These are phyloP conservation scores for Solanum virginianum DNA, from an alignment of 257 asterid genomes.

Conservation along the genomic window DNA sequence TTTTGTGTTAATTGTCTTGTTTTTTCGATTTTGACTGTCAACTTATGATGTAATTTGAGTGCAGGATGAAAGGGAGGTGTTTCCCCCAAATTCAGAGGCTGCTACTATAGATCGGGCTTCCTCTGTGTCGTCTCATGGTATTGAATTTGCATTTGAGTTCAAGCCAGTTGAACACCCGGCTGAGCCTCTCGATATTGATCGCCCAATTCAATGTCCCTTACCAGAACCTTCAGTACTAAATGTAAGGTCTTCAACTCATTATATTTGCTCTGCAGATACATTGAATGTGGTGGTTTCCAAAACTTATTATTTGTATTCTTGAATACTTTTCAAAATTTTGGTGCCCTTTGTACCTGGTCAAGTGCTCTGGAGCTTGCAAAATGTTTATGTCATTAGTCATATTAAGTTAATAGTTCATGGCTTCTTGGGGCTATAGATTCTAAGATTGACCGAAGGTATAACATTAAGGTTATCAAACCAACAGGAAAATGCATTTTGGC, in stretches of 20 bases:
- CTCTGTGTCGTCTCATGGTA: constrained; percentile 42
- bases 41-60: neutral
- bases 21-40: neutral
- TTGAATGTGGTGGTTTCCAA: neutral
- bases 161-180: constrained; percentile 73
- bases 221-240: constrained; percentile 92
- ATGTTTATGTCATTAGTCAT: no score
- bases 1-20: neutral
- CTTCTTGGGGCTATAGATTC: neutral
- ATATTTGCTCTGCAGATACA: neutral
- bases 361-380: no score
- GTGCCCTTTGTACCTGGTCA: no score
- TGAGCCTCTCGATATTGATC: constrained; percentile 72
- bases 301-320: neutral
- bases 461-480: neutral
- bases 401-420: no score
- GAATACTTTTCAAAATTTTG: no score
- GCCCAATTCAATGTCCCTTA: constrained; percentile 69
- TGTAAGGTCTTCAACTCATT: constrained; percentile 22
- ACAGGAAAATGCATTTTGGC: neutral
- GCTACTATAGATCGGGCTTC: constrained; percentile 23
- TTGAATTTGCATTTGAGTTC: constrained; percentile 58
- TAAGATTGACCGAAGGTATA: no score
- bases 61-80: constrained; percentile 50
- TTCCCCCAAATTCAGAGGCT: constrained; percentile 41